Percentiles rank a stretch among this genome's conserved stretches.
These are phyloP conservation scores for Astrothelium subdiscretum DNA, from an alignment of 495 filamentous ascomycete genomes.

Conservation along the genomic window DNA sequence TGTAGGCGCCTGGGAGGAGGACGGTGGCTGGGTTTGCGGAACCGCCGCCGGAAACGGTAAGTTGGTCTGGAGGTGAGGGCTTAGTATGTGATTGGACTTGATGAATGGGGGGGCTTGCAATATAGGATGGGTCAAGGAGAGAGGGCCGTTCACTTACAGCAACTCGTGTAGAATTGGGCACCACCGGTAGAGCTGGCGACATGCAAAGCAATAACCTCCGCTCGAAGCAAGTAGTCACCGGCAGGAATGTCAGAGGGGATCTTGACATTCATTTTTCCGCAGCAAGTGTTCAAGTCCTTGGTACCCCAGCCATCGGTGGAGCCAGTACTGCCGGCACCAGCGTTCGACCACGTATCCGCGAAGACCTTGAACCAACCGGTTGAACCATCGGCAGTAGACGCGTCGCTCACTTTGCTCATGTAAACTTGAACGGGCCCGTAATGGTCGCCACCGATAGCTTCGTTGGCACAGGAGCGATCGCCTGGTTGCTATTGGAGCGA, in stretches of 20 bases:
- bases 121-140: background rate
- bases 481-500: conserved; percentile 28
- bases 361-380: conserved; percentile 25
- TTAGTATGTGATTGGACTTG: background rate
- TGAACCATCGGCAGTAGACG: conserved; percentile 29
- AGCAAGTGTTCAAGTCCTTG: conserved; percentile 36
- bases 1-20: conserved; percentile 39
- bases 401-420: conserved; percentile 40
- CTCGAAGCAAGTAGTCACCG: conserved; percentile 43
- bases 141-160: conserved; percentile 17
- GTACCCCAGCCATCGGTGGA: conserved; percentile 30
- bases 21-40: conserved; percentile 25
- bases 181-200: conserved; percentile 25
- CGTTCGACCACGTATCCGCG: conserved; percentile 37
- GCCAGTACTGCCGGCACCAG: conserved; percentile 35
- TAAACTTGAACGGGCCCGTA: conserved; percentile 44
- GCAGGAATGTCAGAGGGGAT: conserved; percentile 37
- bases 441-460: conserved; percentile 41
- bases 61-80: conserved; percentile 22
- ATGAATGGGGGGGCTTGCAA: background rate
- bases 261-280: conserved; percentile 29
- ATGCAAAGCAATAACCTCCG: conserved; percentile 42
- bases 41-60: conserved; percentile 19
- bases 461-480: conserved; percentile 33
- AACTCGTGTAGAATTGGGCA: conserved; percentile 42